These are phyloP conservation scores for Acanthamoeba triangularis DNA, from an alignment of 208 protist genomes.

Conservation along the genomic window DNA sequence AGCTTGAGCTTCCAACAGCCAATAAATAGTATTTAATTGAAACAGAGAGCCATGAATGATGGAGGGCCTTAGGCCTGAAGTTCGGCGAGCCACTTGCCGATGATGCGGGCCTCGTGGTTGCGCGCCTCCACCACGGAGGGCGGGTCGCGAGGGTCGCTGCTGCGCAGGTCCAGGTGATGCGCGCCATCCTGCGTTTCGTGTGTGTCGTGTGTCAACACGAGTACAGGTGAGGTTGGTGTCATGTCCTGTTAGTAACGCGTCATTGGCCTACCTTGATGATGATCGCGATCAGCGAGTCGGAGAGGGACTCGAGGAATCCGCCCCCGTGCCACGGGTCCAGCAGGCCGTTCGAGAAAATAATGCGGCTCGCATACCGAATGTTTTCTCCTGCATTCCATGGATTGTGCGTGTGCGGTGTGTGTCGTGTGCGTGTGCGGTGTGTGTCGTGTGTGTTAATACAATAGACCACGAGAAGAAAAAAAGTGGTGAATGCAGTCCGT, in stretches of 20 bases:
- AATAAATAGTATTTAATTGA: no score
- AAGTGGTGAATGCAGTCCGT: no score
- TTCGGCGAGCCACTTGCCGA: conserved; percentile 83
- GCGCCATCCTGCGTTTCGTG: conserved; percentile 83
- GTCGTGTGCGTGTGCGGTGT: neutral
- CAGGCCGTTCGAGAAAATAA: conserved; percentile 93
- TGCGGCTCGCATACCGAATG: conserved; percentile 87
- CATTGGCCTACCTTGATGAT: conserved; percentile 46
- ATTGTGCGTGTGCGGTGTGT: neutral
- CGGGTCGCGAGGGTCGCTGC: conserved; percentile 89
- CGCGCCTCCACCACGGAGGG: conserved; percentile 84
- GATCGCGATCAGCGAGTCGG: conserved; percentile 79
- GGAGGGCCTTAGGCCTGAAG: neutral
- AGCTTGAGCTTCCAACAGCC: no score
- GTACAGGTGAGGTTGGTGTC: conserved; percentile 20
- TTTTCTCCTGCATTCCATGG: conserved; percentile 31
- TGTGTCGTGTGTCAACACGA: neutral
- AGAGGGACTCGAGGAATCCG: conserved; percentile 79
- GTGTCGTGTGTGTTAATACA: neutral
- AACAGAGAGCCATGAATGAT: neutral
- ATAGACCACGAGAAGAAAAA: neutral
- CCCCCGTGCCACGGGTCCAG: conserved; percentile 92
- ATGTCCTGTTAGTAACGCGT: neutral
- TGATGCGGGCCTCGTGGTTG: conserved; percentile 77
- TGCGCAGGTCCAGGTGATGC: conserved; percentile 93